Percentiles rank a stretch among this genome's conserved stretches.
Evolutionary conservation across 2,329 filamentous ascomycete species (phyloP).

Genomic region (Biscogniauxia sp.): DNA sequence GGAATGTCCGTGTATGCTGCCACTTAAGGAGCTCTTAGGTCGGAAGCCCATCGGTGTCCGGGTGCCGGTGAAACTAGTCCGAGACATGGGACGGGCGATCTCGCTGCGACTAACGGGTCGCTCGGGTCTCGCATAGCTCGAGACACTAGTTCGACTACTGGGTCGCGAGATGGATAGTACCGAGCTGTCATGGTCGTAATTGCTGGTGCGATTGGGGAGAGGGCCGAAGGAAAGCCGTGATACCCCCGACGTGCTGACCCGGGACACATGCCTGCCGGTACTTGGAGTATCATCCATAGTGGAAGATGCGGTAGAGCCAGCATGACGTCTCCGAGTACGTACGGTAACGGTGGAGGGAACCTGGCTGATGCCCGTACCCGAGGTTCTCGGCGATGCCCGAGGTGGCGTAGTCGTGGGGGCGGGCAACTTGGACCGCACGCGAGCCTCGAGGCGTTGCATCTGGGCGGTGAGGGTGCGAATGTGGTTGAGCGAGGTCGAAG

Average conservation of each 20-base stretch:
- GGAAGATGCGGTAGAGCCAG: constrained; percentile 54
- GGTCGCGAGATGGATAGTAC: constrained; percentile 58
- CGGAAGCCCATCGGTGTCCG: constrained; percentile 65
- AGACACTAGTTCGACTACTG: constrained; percentile 68
- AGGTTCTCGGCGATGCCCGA: constrained; percentile 69
- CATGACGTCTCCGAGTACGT: constrained; percentile 67
- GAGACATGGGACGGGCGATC: constrained; percentile 62
- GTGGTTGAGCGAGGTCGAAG: constrained; percentile 77
- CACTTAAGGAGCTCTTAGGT: constrained; percentile 69
- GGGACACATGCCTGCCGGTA: constrained; percentile 49
- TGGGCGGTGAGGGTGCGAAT: constrained; percentile 92
- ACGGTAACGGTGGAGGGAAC: constrained; percentile 60
- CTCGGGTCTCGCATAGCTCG: constrained; percentile 41
- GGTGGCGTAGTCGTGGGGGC: constrained; percentile 77
- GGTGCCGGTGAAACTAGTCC: constrained; percentile 57
- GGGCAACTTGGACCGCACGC: constrained; percentile 89
- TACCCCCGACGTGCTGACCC: constrained; percentile 61
- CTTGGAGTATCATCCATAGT: constrained; percentile 50
- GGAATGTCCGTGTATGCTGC: constrained; percentile 58
- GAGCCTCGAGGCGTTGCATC: constrained; percentile 93
- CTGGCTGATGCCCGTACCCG: constrained; percentile 36
- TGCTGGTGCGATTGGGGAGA: constrained; percentile 50
- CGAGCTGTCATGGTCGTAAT: constrained; percentile 42
- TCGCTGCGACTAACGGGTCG: constrained; percentile 55
- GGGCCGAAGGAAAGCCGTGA: constrained; percentile 63